Conservation (phyloP, 306 rosid genomes). For the Carpinus viminea region DNA sequence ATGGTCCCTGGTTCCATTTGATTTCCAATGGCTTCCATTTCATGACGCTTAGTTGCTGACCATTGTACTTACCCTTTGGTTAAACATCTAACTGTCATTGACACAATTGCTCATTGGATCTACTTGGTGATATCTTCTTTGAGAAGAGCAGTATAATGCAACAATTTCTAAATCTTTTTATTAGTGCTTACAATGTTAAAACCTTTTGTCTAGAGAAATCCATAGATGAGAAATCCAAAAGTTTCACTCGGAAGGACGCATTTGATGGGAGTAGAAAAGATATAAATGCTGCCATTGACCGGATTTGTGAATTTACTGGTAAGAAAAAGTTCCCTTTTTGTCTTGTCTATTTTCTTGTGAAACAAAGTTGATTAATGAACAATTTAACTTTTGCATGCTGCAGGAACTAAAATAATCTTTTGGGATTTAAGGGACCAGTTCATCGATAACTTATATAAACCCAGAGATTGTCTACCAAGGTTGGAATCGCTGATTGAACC, state of each 20-base stretch:
- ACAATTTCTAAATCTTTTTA: conserved; percentile 8
- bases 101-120: not conserved
- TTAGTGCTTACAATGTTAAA: conserved; percentile 14
- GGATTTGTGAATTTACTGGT: conserved; percentile 91
- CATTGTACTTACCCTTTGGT: not conserved
- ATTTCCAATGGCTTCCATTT: not conserved
- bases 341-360: conserved; percentile 18
- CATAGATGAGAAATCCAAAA: conserved; percentile 64
- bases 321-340: conserved; percentile 19
- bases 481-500: conserved; percentile 82
- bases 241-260: conserved; percentile 57
- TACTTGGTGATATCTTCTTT: not conserved
- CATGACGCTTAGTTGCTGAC: not conserved
- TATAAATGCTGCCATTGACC: conserved; percentile 85
- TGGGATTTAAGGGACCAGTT: conserved; percentile 89
- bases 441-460: conserved; percentile 82
- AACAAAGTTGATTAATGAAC: conserved; percentile 27
- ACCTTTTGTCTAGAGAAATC: conserved; percentile 60
- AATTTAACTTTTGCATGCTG: conserved; percentile 29
- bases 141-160: conserved; percentile 14
- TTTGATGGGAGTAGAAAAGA: conserved; percentile 91
- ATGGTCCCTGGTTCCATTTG: not conserved
- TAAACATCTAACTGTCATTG: not conserved
- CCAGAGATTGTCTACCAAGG: conserved; percentile 72
- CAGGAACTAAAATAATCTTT: conserved; percentile 97